Base-by-base conservation (phyloP, 257 asterid genomes). In the Fraxinus excelsior region DNA sequence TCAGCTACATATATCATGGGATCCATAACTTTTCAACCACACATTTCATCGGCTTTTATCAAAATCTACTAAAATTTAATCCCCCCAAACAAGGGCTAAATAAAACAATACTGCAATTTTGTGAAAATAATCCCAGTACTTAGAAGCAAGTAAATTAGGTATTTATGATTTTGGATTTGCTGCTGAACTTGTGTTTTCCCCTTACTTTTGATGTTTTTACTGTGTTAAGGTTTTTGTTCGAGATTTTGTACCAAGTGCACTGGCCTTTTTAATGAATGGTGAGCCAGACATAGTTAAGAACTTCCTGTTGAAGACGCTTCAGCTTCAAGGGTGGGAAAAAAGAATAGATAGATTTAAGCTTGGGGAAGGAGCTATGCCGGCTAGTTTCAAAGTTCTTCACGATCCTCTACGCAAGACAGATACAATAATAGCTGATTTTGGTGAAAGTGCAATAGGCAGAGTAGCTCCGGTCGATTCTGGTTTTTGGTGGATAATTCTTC, bases 401-500 rank as follows among this genome's bases (percentile, higher is more conserved):
- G 93, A 90, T 79, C 95, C 97, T 2, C 85, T 66, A 53, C 87
- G 93, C 53, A 88, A 88, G 84, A 84, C 86, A 0, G 95, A 91
- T 76, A 84, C 95, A 2, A 78, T 91, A 67, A 76, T 87, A 19
- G 97, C 97, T 12, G 95, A 91, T 85, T 91, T 91, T 78, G 97
- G 97, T 4, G 97, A 91, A 87, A 91, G 93, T 79, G 95, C 95
- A 11, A 91, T 91, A 37, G 97, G 97, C 75, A 80, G 97, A 77
- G 96, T 92, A 31, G 97, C 97, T 71, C 96, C 96, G 1, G 91
- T 92, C 42, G 97, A 92, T 78, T 92, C 97, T 40, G 97, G 97
- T 44, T 92, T 90, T 83, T 92, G 97, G 96, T 92, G 97, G 96
- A 92, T 92, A 46, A 89, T 90, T 80, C 92, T 92, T 76, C 92